phyloP scores from a whole-genome alignment of 2,329 filamentous ascomycete species.

The Cadophora sp. region DNA sequence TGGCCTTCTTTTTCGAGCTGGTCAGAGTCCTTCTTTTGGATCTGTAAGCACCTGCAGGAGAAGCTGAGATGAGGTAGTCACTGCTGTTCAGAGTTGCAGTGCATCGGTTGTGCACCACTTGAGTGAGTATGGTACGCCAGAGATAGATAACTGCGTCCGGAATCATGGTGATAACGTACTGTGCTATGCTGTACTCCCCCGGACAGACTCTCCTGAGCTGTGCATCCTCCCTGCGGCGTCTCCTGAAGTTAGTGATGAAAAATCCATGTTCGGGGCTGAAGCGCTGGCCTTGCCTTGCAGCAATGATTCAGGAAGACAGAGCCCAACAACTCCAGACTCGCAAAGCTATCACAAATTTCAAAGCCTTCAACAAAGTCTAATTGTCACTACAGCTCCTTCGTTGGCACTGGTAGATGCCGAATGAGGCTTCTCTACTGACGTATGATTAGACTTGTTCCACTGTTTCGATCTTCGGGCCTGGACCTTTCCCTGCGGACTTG shows the following conservation, averaged over 20 bases:
- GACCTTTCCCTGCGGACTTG: not conserved
- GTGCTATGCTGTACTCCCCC: not conserved
- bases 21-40: not conserved
- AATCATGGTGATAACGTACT: not conserved
- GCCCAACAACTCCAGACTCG: not conserved
- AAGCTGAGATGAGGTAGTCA: slow-evolving; percentile 2
- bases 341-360: slow-evolving; percentile 1
- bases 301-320: not conserved
- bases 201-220: slow-evolving; percentile 12
- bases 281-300: not conserved
- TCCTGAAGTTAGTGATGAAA: not conserved
- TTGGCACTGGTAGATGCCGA: not conserved
- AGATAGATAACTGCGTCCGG: slow-evolving; percentile 9
- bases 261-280: not conserved
- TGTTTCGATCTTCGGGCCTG: slow-evolving; percentile 14
- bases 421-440: slow-evolving; percentile 10
- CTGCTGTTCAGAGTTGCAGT: slow-evolving; percentile 17
- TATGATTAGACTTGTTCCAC: slow-evolving; percentile 27
- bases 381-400: not conserved
- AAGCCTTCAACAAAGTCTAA: not conserved
- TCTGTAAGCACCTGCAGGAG: slow-evolving; percentile 17
- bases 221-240: not conserved
- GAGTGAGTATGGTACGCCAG: slow-evolving; percentile 4
- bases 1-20: slow-evolving; percentile 14
- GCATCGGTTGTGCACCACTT: slow-evolving; percentile 7